These are phyloP conservation scores for Venturia asperata DNA, from an alignment of 2,329 filamentous ascomycete genomes.

Conservation along the genomic window DNA sequence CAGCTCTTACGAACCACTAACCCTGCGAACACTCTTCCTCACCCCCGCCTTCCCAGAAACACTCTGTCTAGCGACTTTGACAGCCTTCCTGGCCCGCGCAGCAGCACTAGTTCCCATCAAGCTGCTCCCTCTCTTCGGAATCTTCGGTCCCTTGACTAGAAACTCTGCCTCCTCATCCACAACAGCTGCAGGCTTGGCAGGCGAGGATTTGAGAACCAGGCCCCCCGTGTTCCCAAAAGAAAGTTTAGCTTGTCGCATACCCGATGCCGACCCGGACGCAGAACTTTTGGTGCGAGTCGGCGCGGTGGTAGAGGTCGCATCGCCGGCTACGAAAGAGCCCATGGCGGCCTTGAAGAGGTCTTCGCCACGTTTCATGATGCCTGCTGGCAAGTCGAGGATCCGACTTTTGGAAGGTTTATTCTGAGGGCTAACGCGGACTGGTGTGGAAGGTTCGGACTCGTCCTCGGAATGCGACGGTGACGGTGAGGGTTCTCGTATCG, in stretches of 20 bases:
- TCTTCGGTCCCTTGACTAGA: not conserved
- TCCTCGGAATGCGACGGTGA: not conserved
- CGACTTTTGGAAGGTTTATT: not conserved
- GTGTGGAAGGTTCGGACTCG: not conserved
- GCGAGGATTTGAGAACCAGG: not conserved
- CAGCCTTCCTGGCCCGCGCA: not conserved
- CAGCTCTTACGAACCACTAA: not conserved
- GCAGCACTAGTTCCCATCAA: not conserved
- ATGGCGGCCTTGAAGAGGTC: not conserved
- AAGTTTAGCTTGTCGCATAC: conserved; percentile 6
- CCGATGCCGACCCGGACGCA: not conserved
- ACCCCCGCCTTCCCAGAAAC: not conserved
- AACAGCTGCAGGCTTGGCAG: not conserved
- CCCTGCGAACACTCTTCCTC: not conserved
- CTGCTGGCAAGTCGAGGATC: not conserved
- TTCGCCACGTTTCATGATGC: not conserved
- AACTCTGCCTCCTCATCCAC: not conserved
- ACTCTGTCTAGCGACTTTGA: not conserved
- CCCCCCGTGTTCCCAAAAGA: not conserved
- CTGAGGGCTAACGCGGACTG: not conserved
- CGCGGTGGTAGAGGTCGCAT: not conserved
- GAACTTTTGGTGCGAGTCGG: not conserved
- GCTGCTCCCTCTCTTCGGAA: not conserved
- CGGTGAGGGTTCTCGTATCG: not conserved
- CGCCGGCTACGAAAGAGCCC: not conserved